Conservation (phyloP, 441 rosid genomes). For the Gossypium lobatum region DNA sequence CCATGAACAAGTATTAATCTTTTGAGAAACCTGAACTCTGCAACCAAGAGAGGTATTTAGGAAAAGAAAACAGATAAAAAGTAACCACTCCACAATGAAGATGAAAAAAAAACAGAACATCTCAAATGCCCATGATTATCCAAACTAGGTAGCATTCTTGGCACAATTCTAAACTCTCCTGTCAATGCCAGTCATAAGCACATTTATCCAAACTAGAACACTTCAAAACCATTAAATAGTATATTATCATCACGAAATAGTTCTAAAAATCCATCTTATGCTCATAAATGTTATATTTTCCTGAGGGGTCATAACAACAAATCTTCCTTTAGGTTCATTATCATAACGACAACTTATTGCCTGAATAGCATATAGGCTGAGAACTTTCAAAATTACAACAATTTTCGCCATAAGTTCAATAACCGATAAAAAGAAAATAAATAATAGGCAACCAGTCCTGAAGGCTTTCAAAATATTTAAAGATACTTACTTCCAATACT, state of each 20-base stretch:
- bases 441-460: not conserved
- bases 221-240: not conserved
- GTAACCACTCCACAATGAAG: not conserved
- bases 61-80: not conserved
- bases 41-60: slow-evolving; percentile 22
- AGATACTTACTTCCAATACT: slow-evolving; percentile 86
- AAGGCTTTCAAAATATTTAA: not conserved
- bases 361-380: not conserved
- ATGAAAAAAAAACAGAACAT: not conserved
- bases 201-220: not conserved
- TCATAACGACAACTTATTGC: not conserved
- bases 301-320: not conserved
- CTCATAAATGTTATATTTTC: not conserved
- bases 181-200: not conserved
- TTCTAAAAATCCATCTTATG: not conserved
- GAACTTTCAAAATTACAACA: not conserved
- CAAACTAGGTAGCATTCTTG: not conserved
- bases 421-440: not conserved
- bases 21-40: slow-evolving; percentile 92
- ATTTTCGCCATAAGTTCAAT: not conserved
- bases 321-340: not conserved
- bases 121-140: not conserved
- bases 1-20: slow-evolving; percentile 96
- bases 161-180: not conserved
- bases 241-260: slow-evolving; percentile 2